Conservation (phyloP, 805 yeast genomes). For the Kodamaea nitidulidarum region DNA sequence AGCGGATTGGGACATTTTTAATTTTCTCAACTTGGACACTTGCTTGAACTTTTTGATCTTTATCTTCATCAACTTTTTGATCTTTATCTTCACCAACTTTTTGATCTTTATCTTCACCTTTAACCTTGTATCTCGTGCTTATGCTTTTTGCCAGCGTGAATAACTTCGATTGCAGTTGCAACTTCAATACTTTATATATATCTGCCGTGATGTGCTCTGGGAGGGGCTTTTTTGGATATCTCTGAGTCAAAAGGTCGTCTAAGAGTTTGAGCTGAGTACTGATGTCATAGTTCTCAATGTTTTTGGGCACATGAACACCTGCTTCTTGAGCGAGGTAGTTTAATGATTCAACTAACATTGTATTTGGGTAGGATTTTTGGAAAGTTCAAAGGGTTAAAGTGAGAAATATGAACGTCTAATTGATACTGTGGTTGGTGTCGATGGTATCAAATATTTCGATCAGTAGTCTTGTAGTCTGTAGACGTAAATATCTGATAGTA, state of each 20-base stretch:
- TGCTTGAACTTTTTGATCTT: too few species aligned
- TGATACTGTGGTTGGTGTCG: too few species aligned
- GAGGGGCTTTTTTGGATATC: constrained; percentile 3
- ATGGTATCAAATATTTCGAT: too few species aligned
- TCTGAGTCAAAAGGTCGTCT: constrained; percentile 1
- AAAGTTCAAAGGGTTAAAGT: too few species aligned
- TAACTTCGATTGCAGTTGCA: neutral
- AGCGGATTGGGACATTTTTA: too few species aligned
- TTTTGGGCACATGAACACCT: neutral
- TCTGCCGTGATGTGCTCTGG: constrained; percentile 1
- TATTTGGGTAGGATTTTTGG: too few species aligned
- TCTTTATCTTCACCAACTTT: neutral
- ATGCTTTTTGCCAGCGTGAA: neutral
- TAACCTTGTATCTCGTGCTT: neutral
- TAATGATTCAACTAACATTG: neutral
- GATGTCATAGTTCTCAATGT: neutral
- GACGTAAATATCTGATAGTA: too few species aligned
- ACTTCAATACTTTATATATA: neutral
- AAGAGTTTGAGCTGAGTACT: neutral
- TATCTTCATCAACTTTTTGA: too few species aligned
- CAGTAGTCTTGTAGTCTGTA: too few species aligned
- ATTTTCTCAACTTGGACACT: too few species aligned
- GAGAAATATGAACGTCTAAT: too few species aligned
- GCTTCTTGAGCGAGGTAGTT: neutral
- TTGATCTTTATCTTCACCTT: neutral